Evolutionary conservation across 768 basidiomycete species (phyloP).

Genomic region (Mrakia frigida): DNA sequence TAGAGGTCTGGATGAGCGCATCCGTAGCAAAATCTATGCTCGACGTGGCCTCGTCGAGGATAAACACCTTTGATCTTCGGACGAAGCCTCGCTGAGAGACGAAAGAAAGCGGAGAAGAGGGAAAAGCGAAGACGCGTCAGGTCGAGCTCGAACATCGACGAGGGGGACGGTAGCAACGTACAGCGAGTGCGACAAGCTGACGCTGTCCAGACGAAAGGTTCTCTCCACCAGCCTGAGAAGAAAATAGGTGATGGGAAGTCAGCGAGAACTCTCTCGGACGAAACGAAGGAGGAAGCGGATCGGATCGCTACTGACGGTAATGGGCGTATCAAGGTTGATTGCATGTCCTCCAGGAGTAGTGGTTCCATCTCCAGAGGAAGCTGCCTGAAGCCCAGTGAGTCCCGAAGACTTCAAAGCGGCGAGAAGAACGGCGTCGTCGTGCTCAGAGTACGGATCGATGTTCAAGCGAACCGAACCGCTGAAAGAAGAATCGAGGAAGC

Average conservation of each 20-base stretch:
- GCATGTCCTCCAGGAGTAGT: conserved; percentile 38
- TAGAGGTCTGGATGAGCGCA: conserved; percentile 54
- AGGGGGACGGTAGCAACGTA: background rate
- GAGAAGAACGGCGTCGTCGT: conserved; percentile 55
- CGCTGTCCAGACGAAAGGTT: conserved; percentile 49
- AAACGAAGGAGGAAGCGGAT: background rate
- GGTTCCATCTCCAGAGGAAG: conserved; percentile 44
- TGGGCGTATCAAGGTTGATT: conserved; percentile 50
- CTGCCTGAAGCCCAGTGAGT: conserved; percentile 42
- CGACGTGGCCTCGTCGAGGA: conserved; percentile 55
- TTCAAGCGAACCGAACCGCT: conserved; percentile 57
- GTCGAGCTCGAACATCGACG: background rate
- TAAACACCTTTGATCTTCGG: conserved; percentile 55
- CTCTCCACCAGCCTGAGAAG: conserved; percentile 25
- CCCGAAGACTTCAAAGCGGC: conserved; percentile 53
- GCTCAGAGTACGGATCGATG: conserved; percentile 57
- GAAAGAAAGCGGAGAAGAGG: background rate
- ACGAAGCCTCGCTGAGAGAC: conserved; percentile 50
- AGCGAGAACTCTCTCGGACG: background rate
- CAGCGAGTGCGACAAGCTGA: conserved; percentile 57
- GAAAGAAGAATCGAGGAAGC: conserved; percentile 53
- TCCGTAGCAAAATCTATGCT: conserved; percentile 56
- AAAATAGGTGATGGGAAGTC: background rate
- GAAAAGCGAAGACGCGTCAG: background rate
- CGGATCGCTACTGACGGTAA: conserved; percentile 48